Base-by-base conservation (phyloP, 768 basidiomycete species). In the Suillus plorans region DNA sequence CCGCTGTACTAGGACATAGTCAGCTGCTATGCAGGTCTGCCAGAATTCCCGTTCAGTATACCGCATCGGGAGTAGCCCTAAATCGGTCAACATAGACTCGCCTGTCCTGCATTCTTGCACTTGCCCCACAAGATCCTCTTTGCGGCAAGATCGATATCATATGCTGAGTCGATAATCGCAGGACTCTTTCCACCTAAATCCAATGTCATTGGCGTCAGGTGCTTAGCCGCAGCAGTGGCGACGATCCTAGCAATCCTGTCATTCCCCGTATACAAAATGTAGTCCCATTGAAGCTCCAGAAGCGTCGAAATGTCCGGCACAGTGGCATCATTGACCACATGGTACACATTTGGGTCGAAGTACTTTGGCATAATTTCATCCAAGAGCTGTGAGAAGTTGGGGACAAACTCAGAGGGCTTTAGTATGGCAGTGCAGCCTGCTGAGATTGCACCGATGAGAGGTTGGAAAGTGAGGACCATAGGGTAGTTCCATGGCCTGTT, bases 401-500 rank as follows among this genome's bases (percentile, higher is more conserved):
- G 84, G 0, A 80, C 73, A 9, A 50, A 50, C 70, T 93, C 92
- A 12, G 90, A 91, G 0, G 84, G 82, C 72, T 93, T 92, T 69
- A 92, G 57, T 9, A 86, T 80, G 0, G 81, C 83, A 20, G 86
- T 81, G 69, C 88, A 90, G 0, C 91, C 92, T 1, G 90, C 90
- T 0, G 89, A 81, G 52, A 94, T 89, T 1, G 91, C 91, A 4
- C 90, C 91, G 59, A 84, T 79, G 25, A 89, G 76, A 3, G 89
- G 89, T 42, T 83, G 82, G 9, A 90, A 72, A 7, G 71, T 79
- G 44, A 89, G 80, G 14, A 85, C 75, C 59, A 86, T 69, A 0
- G 89, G 89, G 67, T 85, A 90, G 69, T 90, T 89, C 87, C 87
- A 89, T 2, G 87, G 87, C n/a, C 87, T 89, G 34, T 13, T 60